phyloP scores from a whole-genome alignment of 2,329 filamentous ascomycete genomes.

The Fusarium temperatum region DNA sequence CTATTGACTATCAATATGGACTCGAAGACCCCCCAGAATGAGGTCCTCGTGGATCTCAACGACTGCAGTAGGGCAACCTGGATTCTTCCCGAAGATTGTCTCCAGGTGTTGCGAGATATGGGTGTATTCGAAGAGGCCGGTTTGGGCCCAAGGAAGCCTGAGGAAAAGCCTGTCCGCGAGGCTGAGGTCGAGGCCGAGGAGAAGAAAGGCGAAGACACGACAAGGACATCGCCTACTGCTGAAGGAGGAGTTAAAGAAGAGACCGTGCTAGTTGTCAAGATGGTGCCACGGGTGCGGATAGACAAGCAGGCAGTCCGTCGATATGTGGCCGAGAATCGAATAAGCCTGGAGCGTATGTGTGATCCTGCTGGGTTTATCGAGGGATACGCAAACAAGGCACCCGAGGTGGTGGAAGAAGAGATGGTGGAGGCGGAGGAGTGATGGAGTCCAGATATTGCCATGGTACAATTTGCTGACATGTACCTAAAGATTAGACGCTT shows the following conservation, averaged over 20 bases:
- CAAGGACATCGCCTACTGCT: not conserved
- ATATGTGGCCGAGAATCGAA: constrained; percentile 71
- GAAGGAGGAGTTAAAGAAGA: constrained; percentile 39
- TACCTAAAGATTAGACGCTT: constrained; percentile 24
- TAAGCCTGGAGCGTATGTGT: constrained; percentile 73
- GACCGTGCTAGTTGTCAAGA: constrained; percentile 42
- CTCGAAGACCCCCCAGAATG: constrained; percentile 34
- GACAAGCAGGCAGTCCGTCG: constrained; percentile 67
- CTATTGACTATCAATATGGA: constrained; percentile 58
- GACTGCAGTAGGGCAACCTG: constrained; percentile 81
- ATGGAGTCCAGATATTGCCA: not conserved
- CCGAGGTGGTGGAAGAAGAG: constrained; percentile 48
- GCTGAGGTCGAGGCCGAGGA: constrained; percentile 33
- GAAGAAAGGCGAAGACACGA: constrained; percentile 34
- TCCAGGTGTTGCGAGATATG: constrained; percentile 83
- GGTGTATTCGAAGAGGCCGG: constrained; percentile 70
- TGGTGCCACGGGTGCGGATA: constrained; percentile 59
- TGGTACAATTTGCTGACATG: not conserved
- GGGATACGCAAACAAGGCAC: constrained; percentile 65
- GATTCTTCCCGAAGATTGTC: constrained; percentile 85
- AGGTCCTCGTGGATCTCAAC: constrained; percentile 70
- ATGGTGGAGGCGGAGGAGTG: constrained; percentile 34
- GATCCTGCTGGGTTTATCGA: constrained; percentile 79
- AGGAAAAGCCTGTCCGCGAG: constrained; percentile 12
- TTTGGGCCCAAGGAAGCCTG: constrained; percentile 53